Percentiles rank a stretch among this genome's conserved stretches.
Evolutionary conservation across 495 filamentous ascomycete genomes (phyloP).

Genomic region (Margaritispora aquatica): DNA sequence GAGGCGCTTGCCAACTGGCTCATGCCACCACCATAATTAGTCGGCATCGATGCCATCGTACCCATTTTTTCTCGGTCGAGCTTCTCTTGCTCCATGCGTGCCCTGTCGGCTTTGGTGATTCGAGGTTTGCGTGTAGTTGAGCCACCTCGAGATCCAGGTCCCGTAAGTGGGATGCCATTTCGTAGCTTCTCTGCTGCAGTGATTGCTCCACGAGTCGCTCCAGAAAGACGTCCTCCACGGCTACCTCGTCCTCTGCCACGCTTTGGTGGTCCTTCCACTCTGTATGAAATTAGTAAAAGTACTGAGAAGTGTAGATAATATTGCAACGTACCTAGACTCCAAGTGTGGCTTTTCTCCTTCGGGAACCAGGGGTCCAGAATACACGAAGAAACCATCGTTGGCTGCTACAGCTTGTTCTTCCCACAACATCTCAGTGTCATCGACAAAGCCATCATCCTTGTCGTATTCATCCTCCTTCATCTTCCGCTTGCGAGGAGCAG

Average conservation of each 20-base stretch:
- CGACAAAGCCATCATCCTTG: constrained; percentile 93
- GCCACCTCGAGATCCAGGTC: constrained; percentile 72
- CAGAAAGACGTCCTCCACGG: constrained; percentile 47
- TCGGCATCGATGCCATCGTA: constrained; percentile 16
- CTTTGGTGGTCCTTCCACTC: constrained; percentile 70
- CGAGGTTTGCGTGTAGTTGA: constrained; percentile 71
- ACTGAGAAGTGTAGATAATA: not conserved
- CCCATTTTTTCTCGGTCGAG: constrained; percentile 55
- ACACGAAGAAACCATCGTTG: constrained; percentile 88
- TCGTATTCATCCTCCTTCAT: constrained; percentile 95
- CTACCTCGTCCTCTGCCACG: constrained; percentile 59
- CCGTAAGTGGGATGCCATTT: constrained; percentile 37
- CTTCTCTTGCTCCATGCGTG: constrained; percentile 63
- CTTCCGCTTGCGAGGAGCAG: constrained; percentile 64
- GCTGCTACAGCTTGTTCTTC: constrained; percentile 91
- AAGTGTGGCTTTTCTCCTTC: constrained; percentile 85
- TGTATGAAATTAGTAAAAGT: constrained; percentile 25
- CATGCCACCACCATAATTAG: constrained; percentile 20
- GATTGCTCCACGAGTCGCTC: constrained; percentile 28
- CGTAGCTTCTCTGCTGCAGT: constrained; percentile 34
- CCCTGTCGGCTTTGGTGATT: constrained; percentile 67
- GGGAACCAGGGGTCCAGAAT: constrained; percentile 76
- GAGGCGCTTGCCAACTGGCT: constrained; percentile 21
- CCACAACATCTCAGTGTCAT: constrained; percentile 93
- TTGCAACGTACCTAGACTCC: constrained; percentile 41